Evolutionary conservation across 2,329 filamentous ascomycete species (phyloP), one percentile per base, ranked within the genome.

Genomic region (Whalleya microplaca): DNA sequence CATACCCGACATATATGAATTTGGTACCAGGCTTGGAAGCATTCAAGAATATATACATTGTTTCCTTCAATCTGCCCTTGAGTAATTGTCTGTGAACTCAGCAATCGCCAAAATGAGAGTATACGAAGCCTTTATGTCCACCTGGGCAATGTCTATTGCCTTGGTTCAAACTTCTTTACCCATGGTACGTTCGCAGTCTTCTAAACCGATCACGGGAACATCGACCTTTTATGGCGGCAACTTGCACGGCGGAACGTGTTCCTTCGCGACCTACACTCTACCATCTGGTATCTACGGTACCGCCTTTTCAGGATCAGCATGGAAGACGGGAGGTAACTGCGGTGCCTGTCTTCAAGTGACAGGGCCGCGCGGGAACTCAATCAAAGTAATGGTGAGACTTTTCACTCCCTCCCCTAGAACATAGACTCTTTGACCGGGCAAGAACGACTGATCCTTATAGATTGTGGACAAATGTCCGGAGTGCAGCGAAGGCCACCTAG

Each of bases 281-380:
- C 85, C 86, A 6, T 75, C 79, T 10, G 75, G 76, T 12, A 71
- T 89, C 53, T 84, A 76, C 64, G 87, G 87, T 53, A 86, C 85
- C 9, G 87, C 87, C 1, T 78, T 86, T 48, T 84, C 85, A 0
- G 79, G 79, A 41, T 73, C 77, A 2, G 81, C 79, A 63, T 90
- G 87, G 87, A 71, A 78, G 48, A 72, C 69, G 50, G 78, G 80
- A 1, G 78, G 75, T 42, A 75, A 83, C 60, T 90, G 87, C 65
- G 87, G 87, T 61, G 75, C 78, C 19, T 90, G 87, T 61, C 73
- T 90, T 12, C 71, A 78, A 49, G 84, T 90, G 32, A 85, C 78
- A 2, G 83, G 83, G 0, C 81, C 80, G 3, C 76, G 70, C 14
- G 85, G 84, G 18, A 83, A 82, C 55, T 76, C 75, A 21, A 79